Evolutionary conservation across 176 grass and related monocot species (phyloP), one percentile per base, ranked within the genome.

Genomic region (Sorghum bicolor): DNA sequence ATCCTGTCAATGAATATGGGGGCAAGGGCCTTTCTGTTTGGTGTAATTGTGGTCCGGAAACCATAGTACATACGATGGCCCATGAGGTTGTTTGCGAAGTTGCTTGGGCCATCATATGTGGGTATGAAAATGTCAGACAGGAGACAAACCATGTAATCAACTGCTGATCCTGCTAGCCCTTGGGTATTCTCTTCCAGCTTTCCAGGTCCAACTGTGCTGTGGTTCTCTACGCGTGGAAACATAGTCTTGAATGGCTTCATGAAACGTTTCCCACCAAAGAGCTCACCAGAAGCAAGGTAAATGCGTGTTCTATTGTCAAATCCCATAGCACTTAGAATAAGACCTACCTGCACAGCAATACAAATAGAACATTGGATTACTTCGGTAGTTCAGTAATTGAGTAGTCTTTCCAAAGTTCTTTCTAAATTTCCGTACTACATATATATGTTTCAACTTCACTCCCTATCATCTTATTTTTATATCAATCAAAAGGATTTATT

Each of bases 81-180:
- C 96, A 99, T 94, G 45, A 96, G 92, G 40, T 96, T 99, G 89
- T 99, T 99, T 28, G 96, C 96, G 29, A 99, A 99, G 83, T 99
- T 99, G 84, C 96, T 99, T 16, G 93, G 96, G 47, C 96, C 96
- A 62, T 96, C 93, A 62, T 99, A 99, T n/a, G 96, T 96, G 4
- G 96, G 93, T 15, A 99, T 81, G 76, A 99, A 99, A 86, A 99
- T 96, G 80, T 99, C 96, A 2, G 96, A 99, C 24, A 96, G 74
- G 45, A 99, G 91, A 64, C 96, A 99, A 53, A 99, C 96, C 96
- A 99, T 99, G 86, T 96, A 99, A 80, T 99, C 96, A 75, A 99
- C 86, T 53, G 96, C 96, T 1, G 96, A 94, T 43, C 96, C 93
- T 0, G 78, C 93, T 14, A 99, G 88, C 45, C 93, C 96, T 82